phyloP scores from a whole-genome alignment of 352 stramenopile species.

The Phytophthora cactorum region DNA sequence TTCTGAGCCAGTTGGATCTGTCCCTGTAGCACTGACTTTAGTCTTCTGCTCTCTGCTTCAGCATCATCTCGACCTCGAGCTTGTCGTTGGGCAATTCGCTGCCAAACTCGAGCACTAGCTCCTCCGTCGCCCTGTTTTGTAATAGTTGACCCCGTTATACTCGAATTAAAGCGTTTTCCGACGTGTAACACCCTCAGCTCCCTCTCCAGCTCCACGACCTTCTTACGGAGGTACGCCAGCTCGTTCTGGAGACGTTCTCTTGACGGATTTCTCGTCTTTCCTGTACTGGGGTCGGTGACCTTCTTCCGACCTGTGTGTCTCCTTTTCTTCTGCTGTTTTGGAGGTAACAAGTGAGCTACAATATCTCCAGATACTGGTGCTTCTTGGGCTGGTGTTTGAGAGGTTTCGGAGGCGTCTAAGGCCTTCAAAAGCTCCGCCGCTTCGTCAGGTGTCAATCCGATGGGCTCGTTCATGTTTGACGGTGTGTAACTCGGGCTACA shows the following conservation, averaged over 20 bases:
- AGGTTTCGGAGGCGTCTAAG: constrained; percentile 31
- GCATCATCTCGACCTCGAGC: constrained; percentile 34
- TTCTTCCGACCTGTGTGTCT: constrained; percentile 30
- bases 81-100: constrained; percentile 57
- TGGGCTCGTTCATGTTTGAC: constrained; percentile 3
- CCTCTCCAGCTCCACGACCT: constrained; percentile 52
- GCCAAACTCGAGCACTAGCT: constrained; percentile 45
- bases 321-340: constrained; percentile 2
- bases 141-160: neutral
- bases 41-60: constrained; percentile 52
- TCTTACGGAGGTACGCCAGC: constrained; percentile 45
- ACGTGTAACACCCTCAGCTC: constrained; percentile 40
- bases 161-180: constrained; percentile 4
- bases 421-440: constrained; percentile 37
- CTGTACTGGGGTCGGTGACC: constrained; percentile 9
- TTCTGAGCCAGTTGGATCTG: constrained; percentile 58
- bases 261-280: constrained; percentile 52
- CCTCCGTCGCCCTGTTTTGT: constrained; percentile 19
- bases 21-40: constrained; percentile 46
- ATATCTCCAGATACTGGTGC: neutral
- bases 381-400: neutral
- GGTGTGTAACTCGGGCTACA: constrained; percentile 25
- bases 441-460: constrained; percentile 39
- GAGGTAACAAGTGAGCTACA: neutral
- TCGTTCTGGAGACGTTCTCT: constrained; percentile 58